phyloP scores from a whole-genome alignment of 2,329 filamentous ascomycete species.

The Alternaria ethzedia region DNA sequence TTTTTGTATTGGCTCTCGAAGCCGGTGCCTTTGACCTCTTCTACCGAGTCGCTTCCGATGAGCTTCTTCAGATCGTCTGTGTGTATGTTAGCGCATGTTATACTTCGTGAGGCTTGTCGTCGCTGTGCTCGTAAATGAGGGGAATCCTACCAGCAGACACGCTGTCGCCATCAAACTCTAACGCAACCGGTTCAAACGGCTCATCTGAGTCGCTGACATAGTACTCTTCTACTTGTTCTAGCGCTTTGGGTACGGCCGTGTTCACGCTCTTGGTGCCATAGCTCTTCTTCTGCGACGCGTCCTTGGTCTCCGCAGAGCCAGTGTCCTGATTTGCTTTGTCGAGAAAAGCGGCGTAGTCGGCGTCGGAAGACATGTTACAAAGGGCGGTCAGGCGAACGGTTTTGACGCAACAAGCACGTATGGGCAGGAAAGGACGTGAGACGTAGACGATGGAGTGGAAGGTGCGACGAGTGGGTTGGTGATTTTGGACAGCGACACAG shows the following conservation, averaged over 20 bases:
- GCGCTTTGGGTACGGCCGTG: conserved; percentile 62
- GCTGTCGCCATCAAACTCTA: conserved; percentile 64
- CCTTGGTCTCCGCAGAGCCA: conserved; percentile 30
- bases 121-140: neutral
- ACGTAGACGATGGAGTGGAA: neutral
- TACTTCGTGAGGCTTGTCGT: neutral
- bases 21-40: conserved; percentile 70
- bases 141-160: conserved; percentile 62
- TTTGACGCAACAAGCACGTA: neutral
- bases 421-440: neutral
- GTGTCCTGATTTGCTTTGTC: conserved; percentile 82
- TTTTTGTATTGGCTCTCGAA: conserved; percentile 78
- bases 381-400: neutral
- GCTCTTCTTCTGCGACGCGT: conserved; percentile 26
- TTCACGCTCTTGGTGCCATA: conserved; percentile 50
- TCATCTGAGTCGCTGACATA: conserved; percentile 87
- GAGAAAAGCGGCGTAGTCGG: conserved; percentile 83
- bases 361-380: conserved; percentile 72
- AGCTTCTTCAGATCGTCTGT: conserved; percentile 73
- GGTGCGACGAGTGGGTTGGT: neutral
- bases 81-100: conserved; percentile 11
- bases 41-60: conserved; percentile 66
- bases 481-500: neutral
- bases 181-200: conserved; percentile 77
- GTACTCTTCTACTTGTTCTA: conserved; percentile 59